Evolutionary conservation across 352 stramenopile genomes (phyloP).

Genomic region (Phytophthora melonis): DNA sequence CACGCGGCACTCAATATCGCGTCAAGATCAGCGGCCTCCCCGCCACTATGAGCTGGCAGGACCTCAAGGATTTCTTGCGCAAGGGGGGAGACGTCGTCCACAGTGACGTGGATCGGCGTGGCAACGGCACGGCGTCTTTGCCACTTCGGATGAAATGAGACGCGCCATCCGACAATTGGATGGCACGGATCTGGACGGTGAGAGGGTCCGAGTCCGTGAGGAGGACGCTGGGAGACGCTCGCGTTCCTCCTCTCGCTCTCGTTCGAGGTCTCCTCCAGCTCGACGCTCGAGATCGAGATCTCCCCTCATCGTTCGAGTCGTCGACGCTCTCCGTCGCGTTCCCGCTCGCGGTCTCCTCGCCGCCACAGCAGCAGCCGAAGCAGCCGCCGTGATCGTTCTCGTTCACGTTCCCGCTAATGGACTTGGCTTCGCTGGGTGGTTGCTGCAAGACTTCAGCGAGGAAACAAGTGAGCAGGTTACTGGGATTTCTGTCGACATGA

Average conservation of each 20-base stretch:
- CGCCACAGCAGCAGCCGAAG: slow-evolving; percentile 36
- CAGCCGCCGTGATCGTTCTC: slow-evolving; percentile 34
- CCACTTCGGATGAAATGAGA: slow-evolving; percentile 65
- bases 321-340: slow-evolving; percentile 48
- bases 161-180: slow-evolving; percentile 66
- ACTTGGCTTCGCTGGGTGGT: slow-evolving; percentile 5
- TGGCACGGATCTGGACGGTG: slow-evolving; percentile 52
- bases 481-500: slow-evolving; percentile 23
- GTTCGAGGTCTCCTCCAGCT: slow-evolving; percentile 32
- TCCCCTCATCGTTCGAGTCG: slow-evolving; percentile 17
- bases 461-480: slow-evolving; percentile 10
- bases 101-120: slow-evolving; percentile 71
- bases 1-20: slow-evolving; percentile 62
- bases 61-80: slow-evolving; percentile 75
- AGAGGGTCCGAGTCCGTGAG: slow-evolving; percentile 57
- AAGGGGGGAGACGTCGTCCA: slow-evolving; percentile 70
- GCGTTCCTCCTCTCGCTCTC: slow-evolving; percentile 28
- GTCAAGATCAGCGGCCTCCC: slow-evolving; percentile 59
- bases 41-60: slow-evolving; percentile 57
- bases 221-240: slow-evolving; percentile 22
- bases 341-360: slow-evolving; percentile 41
- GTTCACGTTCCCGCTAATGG: slow-evolving; percentile 40
- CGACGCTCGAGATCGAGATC: slow-evolving; percentile 15
- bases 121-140: slow-evolving; percentile 74
- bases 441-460: slow-evolving; percentile 7